Base-by-base conservation (phyloP, 441 rosid species). In the Gossypium gossypioides region DNA sequence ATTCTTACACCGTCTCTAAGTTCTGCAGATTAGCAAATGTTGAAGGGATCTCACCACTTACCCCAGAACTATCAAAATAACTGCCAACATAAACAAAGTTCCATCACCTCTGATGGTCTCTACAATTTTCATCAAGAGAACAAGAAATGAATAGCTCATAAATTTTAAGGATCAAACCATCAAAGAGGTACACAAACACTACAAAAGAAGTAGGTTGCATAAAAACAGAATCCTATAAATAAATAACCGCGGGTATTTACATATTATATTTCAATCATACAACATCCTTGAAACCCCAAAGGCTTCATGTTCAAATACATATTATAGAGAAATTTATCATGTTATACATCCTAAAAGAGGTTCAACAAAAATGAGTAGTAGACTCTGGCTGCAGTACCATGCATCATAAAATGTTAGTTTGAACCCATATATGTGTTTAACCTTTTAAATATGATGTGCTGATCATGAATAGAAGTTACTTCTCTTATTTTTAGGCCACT, bases 1-100 rank as follows among this genome's bases (percentile, higher is more conserved):
- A 6, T 32, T 58, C 83, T 80, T 84, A 87, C 91, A 80, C 63
- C 29, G 22, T 81, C 40, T 42, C 66, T 73, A 87, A 69, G 71
- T 72, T 60, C 25, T 68, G 77, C 24, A 87, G 73, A 69, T 83
- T 76, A 50, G 89, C 84, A 78, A 82, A 82, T 63, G 85, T 80
- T 48, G 73, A 67, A 48, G 89, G 92, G 52, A 88, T 48, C 72
- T 79, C 78, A 55, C 92, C 92, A 56, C 80, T 82, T 32, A 84
- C 70, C 74, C 87, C 87, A 29, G 82, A 73, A 62, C 89, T 83
- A 56, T 76, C 82, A 40, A 84, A 62, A 76, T 81, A 84, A 10
- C 89, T 84, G 82, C 80, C 59, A 54, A 63, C 56, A 56, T 10
- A 25, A 67, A 71, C 37, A 19, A 64, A 66, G 61, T 12, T 71